Percentiles rank a stretch among this genome's conserved stretches.
phyloP scores from a whole-genome alignment of 495 filamentous ascomycete species.

The Chaetomidium leptoderma region DNA sequence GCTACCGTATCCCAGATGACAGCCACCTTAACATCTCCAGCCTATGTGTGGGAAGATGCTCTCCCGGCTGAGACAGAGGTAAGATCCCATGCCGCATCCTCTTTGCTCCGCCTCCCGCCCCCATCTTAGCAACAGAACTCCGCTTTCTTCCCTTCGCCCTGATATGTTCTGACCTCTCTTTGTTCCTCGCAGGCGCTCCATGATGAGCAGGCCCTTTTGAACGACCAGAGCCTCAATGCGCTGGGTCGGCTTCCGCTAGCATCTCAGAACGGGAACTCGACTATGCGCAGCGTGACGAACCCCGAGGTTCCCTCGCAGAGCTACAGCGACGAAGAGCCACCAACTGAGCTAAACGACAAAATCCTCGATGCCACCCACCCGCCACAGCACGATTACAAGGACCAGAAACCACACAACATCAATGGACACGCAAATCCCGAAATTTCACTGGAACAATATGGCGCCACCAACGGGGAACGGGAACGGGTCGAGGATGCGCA shows the following conservation, averaged over 20 bases:
- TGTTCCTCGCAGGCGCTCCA: constrained; percentile 16
- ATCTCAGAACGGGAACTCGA: constrained; percentile 36
- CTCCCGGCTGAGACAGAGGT: constrained; percentile 39
- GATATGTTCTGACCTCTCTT: constrained; percentile 8
- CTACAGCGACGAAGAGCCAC: constrained; percentile 17
- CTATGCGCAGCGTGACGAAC: constrained; percentile 12
- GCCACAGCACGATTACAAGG: constrained; percentile 27
- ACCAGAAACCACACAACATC: constrained; percentile 43
- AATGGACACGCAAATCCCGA: constrained; percentile 56
- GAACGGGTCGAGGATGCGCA: constrained; percentile 16
- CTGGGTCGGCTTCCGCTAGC: constrained; percentile 19
- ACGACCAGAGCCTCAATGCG: constrained; percentile 20
- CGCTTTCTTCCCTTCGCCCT: background rate
- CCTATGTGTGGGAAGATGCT: constrained; percentile 50
- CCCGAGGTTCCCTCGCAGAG: constrained; percentile 20
- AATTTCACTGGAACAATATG: constrained; percentile 54
- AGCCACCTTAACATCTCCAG: constrained; percentile 48
- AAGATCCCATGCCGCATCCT: constrained; percentile 17
- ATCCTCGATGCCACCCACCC: constrained; percentile 20
- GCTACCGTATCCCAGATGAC: constrained; percentile 50
- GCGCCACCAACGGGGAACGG: constrained; percentile 24
- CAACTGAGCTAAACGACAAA: constrained; percentile 19
- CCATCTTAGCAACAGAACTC: background rate
- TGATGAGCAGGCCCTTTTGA: constrained; percentile 17
- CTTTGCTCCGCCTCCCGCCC: constrained; percentile 4